Evolutionary conservation across 768 basidiomycete genomes (phyloP).

Genomic region (Amanita pseudoporphyria): DNA sequence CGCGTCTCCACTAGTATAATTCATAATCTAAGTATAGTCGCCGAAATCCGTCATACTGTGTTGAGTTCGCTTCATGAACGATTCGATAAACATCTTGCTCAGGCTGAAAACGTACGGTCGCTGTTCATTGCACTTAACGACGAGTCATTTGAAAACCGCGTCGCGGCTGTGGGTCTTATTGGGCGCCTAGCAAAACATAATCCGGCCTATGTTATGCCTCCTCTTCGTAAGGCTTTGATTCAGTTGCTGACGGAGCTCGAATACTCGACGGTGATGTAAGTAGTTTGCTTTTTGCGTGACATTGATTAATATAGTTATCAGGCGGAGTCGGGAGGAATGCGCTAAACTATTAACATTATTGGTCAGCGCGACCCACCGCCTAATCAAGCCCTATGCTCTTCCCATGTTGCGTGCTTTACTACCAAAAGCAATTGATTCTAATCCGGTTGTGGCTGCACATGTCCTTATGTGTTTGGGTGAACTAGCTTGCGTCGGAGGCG

Average conservation of each 20-base stretch:
- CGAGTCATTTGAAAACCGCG: slow-evolving; percentile 88
- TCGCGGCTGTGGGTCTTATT: slow-evolving; percentile 84
- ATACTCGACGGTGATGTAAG: slow-evolving; percentile 77
- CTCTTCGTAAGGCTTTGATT: slow-evolving; percentile 88
- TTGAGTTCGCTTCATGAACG: slow-evolving; percentile 81
- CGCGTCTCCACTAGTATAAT: not conserved
- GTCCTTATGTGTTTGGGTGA: slow-evolving; percentile 94
- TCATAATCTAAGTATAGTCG: slow-evolving; percentile 34
- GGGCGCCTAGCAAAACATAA: slow-evolving; percentile 92
- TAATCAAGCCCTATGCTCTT: slow-evolving; percentile 93
- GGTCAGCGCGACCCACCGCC: slow-evolving; percentile 83
- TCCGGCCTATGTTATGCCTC: slow-evolving; percentile 98
- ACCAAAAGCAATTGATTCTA: slow-evolving; percentile 78
- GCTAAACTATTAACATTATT: slow-evolving; percentile 84
- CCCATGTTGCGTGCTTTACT: slow-evolving; percentile 92
- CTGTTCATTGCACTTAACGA: slow-evolving; percentile 97
- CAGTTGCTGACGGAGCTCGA: slow-evolving; percentile 95
- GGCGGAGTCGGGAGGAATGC: slow-evolving; percentile 85
- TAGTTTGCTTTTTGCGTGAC: not conserved
- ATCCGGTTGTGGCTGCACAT: slow-evolving; percentile 83
- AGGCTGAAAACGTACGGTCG: slow-evolving; percentile 96
- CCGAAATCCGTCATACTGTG: slow-evolving; percentile 78
- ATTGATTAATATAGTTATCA: slow-evolving; percentile 19
- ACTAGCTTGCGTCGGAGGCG: slow-evolving; percentile 86
- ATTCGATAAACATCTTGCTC: slow-evolving; percentile 94